Evolutionary conservation across 208 protist species (phyloP).

Genomic region (Trypanosoma rangeli): DNA sequence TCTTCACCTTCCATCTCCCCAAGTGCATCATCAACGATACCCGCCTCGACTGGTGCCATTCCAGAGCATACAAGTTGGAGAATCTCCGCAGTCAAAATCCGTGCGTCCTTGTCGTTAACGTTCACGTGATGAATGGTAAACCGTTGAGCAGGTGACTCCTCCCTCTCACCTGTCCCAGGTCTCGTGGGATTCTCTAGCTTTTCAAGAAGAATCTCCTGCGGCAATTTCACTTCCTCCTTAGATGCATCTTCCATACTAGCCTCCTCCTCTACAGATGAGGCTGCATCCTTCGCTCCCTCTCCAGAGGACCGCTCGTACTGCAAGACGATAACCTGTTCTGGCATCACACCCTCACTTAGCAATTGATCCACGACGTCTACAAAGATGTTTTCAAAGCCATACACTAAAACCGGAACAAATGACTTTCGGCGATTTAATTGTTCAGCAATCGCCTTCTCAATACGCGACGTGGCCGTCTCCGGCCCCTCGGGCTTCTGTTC

Average conservation of each 20-base stretch:
- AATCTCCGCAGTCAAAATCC: conserved; percentile 48
- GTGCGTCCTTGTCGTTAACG: conserved; percentile 40
- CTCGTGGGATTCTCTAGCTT: conserved; percentile 21
- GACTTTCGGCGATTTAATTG: conserved; percentile 28
- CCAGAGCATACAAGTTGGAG: conserved; percentile 47
- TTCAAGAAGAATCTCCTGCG: conserved; percentile 18
- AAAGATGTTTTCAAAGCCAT: conserved; percentile 18
- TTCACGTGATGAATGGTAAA: conserved; percentile 42
- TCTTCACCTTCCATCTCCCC: conserved; percentile 51
- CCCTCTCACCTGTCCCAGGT: neutral
- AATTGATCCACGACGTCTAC: conserved; percentile 34
- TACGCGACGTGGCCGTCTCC: conserved; percentile 27
- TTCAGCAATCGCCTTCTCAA: conserved; percentile 31
- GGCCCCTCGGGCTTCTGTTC: conserved; percentile 16
- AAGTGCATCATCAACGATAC: conserved; percentile 51
- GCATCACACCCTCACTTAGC: conserved; percentile 40
- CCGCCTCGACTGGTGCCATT: conserved; percentile 50
- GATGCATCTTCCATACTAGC: conserved; percentile 2
- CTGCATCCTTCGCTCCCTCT: conserved; percentile 32
- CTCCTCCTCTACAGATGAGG: neutral
- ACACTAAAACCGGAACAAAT: conserved; percentile 58
- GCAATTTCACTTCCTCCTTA: conserved; percentile 15
- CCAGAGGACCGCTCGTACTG: conserved; percentile 16
- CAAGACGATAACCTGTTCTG: conserved; percentile 57
- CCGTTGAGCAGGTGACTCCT: conserved; percentile 1